A percentile compares a stretch with the other conserved stretches of the same genome.
These are phyloP conservation scores for Phytophthora pini DNA, from an alignment of 352 stramenopile species.

Conservation along the genomic window DNA sequence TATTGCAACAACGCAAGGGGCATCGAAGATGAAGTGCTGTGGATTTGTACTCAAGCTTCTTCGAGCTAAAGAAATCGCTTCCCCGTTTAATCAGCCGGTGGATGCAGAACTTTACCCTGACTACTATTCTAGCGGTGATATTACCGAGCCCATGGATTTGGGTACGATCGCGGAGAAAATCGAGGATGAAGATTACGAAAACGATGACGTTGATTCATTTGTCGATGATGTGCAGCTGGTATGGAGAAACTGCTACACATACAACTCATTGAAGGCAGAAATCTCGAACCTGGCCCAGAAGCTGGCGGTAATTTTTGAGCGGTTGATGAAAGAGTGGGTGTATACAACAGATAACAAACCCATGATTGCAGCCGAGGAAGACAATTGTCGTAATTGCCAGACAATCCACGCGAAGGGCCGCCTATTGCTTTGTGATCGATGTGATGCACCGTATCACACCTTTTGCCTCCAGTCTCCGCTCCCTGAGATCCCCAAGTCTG, in stretches of 20 bases:
- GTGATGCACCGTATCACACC: conserved; percentile 85
- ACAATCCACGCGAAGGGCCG: conserved; percentile 73
- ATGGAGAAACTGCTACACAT: conserved; percentile 89
- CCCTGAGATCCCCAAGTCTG: conserved; percentile 54
- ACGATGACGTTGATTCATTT: conserved; percentile 83
- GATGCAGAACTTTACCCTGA: conserved; percentile 86
- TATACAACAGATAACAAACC: conserved; percentile 59
- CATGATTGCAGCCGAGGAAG: conserved; percentile 74
- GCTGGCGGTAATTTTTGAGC: conserved; percentile 77
- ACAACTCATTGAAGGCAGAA: conserved; percentile 84
- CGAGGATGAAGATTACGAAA: conserved; percentile 86
- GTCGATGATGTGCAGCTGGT: conserved; percentile 83
- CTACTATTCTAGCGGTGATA: conserved; percentile 76
- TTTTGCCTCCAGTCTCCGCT: conserved; percentile 80
- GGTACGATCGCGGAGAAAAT: conserved; percentile 86
- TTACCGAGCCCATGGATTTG: conserved; percentile 84
- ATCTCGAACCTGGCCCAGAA: conserved; percentile 83
- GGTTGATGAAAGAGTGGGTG: conserved; percentile 84
- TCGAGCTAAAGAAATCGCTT: conserved; percentile 78
- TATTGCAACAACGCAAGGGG: conserved; percentile 62
- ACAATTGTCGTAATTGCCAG: conserved; percentile 79
- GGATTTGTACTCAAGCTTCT: conserved; percentile 78
- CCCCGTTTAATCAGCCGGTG: conserved; percentile 85
- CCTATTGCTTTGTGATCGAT: conserved; percentile 80
- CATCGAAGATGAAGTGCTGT: conserved; percentile 72